Percentiles rank a stretch among this genome's conserved stretches.
Conservation (phyloP, 257 asterid species). For the Handroanthus guayacan region DNA sequence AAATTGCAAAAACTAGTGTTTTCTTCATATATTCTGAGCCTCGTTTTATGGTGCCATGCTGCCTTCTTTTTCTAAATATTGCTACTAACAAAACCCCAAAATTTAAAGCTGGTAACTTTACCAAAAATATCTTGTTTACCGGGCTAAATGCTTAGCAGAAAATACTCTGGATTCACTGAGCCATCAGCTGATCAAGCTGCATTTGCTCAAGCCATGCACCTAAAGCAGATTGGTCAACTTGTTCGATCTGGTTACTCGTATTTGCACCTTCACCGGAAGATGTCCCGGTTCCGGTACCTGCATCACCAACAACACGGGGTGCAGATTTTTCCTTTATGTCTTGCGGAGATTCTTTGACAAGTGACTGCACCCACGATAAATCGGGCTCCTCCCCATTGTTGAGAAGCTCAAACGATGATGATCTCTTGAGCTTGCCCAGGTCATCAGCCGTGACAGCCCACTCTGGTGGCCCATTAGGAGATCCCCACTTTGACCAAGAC, state of each 20-base stretch:
- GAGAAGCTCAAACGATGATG: constrained; percentile 70
- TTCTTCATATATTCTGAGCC: constrained; percentile 41
- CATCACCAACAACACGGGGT: constrained; percentile 36
- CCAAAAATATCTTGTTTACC: constrained; percentile 40
- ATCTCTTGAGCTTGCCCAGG: constrained; percentile 56
- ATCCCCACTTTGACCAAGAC: constrained; percentile 71
- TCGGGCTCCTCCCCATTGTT: constrained; percentile 80
- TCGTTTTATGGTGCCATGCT: constrained; percentile 45
- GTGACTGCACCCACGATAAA: constrained; percentile 88
- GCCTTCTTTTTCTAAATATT: constrained; percentile 46
- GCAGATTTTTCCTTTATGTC: constrained; percentile 55
- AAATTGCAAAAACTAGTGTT: constrained; percentile 41
- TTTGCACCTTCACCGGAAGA: constrained; percentile 44
- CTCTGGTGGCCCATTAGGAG: constrained; percentile 59
- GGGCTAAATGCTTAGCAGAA: constrained; percentile 42
- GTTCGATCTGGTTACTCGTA: constrained; percentile 48
- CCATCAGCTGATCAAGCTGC: constrained; percentile 79
- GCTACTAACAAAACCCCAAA: constrained; percentile 43
- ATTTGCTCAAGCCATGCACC: constrained; percentile 73
- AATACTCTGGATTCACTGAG: constrained; percentile 48
- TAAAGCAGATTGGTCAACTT: constrained; percentile 60
- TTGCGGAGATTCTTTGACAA: constrained; percentile 80
- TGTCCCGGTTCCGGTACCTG: constrained; percentile 43
- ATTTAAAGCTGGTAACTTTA: constrained; percentile 37
- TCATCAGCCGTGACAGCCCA: constrained; percentile 58